phyloP scores from a whole-genome alignment of 805 yeast species.

The Blastobotrys muscicola region DNA sequence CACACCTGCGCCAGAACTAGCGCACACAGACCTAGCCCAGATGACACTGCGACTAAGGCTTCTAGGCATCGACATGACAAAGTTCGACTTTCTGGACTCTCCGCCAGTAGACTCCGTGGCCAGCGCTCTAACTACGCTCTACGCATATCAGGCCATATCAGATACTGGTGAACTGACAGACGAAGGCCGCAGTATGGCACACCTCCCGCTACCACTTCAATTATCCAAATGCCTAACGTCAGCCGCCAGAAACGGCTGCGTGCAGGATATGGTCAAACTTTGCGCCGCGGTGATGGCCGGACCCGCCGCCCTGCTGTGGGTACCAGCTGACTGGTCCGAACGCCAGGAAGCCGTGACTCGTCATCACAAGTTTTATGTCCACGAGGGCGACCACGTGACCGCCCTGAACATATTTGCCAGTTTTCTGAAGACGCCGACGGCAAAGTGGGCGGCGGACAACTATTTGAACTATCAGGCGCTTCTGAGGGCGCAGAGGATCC shows the following conservation, averaged over 20 bases:
- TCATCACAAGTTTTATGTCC: constrained; percentile 54
- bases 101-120: constrained; percentile 63
- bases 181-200: constrained; percentile 54
- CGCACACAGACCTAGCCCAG: constrained; percentile 62
- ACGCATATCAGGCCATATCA: constrained; percentile 68
- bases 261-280: constrained; percentile 56
- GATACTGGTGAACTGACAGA: constrained; percentile 55
- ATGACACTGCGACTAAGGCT: constrained; percentile 60
- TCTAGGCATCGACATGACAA: constrained; percentile 44
- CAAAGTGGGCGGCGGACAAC: constrained; percentile 55
- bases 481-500: constrained; percentile 38
- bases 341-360: constrained; percentile 44
- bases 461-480: constrained; percentile 57
- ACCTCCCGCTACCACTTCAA: constrained; percentile 65
- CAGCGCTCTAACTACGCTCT: constrained; percentile 64
- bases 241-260: constrained; percentile 50
- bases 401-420: constrained; percentile 53
- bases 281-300: constrained; percentile 79
- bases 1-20: constrained; percentile 63
- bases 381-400: constrained; percentile 77
- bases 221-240: constrained; percentile 53
- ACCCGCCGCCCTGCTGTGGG: constrained; percentile 26
- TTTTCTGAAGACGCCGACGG: background rate
- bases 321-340: too few relatives aligned
- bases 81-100: constrained; percentile 65